Conservation (phyloP, 768 basidiomycete genomes). For the Collybia nuda region DNA sequence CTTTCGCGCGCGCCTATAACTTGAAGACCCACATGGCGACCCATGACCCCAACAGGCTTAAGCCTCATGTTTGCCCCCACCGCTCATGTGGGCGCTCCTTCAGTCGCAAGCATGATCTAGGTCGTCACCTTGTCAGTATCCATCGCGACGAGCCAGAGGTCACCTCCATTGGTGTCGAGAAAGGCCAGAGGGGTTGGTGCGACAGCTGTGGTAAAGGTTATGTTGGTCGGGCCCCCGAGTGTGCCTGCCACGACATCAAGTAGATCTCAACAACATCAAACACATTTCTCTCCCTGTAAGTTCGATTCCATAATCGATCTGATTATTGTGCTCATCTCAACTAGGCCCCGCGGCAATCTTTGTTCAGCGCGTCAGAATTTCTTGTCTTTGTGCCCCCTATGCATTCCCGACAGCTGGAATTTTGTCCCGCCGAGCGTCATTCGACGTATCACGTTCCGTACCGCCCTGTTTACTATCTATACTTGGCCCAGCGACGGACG, state of each 20-base stretch:
- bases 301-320: neutral
- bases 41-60: constrained; percentile 88
- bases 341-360: constrained; percentile 29
- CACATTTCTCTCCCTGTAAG: constrained; percentile 29
- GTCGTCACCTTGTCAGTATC: constrained; percentile 85
- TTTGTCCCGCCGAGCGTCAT: constrained; percentile 46
- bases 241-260: constrained; percentile 67
- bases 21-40: constrained; percentile 95
- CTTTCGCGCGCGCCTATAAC: constrained; percentile 92
- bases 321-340: neutral
- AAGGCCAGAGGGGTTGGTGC: constrained; percentile 67
- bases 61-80: constrained; percentile 89
- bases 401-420: constrained; percentile 17
- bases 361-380: constrained; percentile 35
- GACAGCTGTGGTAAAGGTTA: constrained; percentile 72
- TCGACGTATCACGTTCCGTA: constrained; percentile 67
- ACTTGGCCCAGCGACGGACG: constrained; percentile 66
- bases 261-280: constrained; percentile 28
- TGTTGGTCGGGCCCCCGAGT: constrained; percentile 52
- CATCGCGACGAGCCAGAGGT: constrained; percentile 69
- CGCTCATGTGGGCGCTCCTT: constrained; percentile 86
- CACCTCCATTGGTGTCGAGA: constrained; percentile 68
- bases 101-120: constrained; percentile 91
- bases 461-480: constrained; percentile 45
- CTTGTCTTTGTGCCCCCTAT: constrained; percentile 24